Base-by-base conservation (phyloP, 805 yeast genomes). In the Ogataea nonfermentans region DNA sequence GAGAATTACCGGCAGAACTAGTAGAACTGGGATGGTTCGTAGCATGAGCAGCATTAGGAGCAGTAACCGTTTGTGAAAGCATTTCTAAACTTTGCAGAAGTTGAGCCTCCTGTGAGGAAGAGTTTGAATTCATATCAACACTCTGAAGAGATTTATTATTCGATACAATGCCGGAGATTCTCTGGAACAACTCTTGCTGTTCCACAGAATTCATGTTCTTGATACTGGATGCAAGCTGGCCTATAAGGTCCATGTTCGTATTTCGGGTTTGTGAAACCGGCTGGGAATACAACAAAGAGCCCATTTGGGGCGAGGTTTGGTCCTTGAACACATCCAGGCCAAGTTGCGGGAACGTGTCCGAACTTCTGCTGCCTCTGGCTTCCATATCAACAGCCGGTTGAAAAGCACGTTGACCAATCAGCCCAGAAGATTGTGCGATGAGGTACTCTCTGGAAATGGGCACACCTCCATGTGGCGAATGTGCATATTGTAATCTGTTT, bases 401-500 rank as follows among this genome's bases (percentile, higher is more conserved):
- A 14, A 32, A 24, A 10, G 13, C 20, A 11, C 35, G 27, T 10
- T 23, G 45, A 32, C 19, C 37, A 37, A 27, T 49, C 44, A 31
- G 51, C 14, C 37, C 24, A 7, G 16, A 11, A 9, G 28, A 6
- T 14, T 27, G 37, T 6, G 19, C 16, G 14, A 26, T 49, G 29
- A 55, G 20, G 27, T 46, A 59, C 20, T 56, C 54, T 35, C 54
- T 43, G 5, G 62, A 42, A 6, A 60, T 39, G 1, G 68, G 68
- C 6, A 74, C 63, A 32, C 78, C 77, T 1, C 82, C 82, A 56
- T 76, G 81, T 3, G 82, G 81, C 20, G 79, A 67, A 38, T 68
- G 61, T 6, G 77, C 76, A 49, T 79, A 79, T 51, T 79, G 84
- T 29, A 79, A 64, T 37, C 86, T 57, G 48, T 70, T 68, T 37